Percentiles rank a stretch among this genome's conserved stretches.
Conservation (phyloP, 169 alveolate genomes). For the Cryptosporidium meleagridis region DNA sequence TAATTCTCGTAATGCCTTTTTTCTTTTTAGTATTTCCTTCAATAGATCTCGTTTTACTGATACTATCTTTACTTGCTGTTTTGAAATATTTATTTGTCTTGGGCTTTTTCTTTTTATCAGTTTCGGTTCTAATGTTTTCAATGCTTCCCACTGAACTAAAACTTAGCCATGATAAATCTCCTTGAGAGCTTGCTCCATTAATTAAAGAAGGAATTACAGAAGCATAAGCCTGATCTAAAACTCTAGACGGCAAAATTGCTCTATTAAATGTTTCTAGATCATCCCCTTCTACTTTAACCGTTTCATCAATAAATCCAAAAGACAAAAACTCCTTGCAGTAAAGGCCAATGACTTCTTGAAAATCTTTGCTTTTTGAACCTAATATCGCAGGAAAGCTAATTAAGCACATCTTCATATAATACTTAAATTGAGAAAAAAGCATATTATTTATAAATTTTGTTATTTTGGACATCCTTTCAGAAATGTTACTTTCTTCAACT, state of each 20-base stretch:
- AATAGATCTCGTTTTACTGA: neutral
- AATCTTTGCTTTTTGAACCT: neutral
- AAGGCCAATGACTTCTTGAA: neutral
- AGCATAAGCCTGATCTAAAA: neutral
- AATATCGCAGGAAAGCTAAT: neutral
- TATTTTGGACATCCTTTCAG: neutral
- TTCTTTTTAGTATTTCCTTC: neutral
- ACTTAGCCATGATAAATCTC: neutral
- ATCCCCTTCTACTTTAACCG: neutral
- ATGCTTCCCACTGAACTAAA: neutral
- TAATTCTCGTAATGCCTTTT: neutral
- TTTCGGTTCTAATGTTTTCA: neutral
- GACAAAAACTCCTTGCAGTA: conserved; percentile 41
- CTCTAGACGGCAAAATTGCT: conserved; percentile 6
- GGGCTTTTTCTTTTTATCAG: neutral
- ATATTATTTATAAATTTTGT: neutral
- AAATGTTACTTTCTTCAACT: neutral
- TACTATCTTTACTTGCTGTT: neutral
- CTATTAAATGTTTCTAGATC: neutral
- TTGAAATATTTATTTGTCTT: neutral
- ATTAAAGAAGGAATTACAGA: conserved; percentile 14
- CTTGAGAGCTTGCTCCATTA: neutral
- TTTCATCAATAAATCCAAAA: conserved; percentile 41
- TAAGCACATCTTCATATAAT: neutral
- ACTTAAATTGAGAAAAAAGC: neutral